Evolutionary conservation across 78 protist genomes (phyloP), one percentile per base, ranked within the genome.

Genomic region (Parvularia atlantis): DNA sequence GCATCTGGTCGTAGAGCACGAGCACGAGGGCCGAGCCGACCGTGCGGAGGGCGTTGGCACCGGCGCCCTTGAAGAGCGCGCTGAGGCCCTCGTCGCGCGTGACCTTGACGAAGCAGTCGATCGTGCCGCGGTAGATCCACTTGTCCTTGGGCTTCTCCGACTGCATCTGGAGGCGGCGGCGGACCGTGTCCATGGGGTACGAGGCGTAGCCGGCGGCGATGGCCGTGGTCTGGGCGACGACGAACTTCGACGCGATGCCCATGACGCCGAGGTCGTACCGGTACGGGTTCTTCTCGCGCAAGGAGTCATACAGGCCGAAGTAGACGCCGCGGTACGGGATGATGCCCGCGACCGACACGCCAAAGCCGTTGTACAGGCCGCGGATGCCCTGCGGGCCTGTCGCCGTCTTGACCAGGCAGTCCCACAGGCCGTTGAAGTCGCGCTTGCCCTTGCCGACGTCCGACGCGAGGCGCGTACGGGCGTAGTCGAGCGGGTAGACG

Each of bases 101-200:
- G 73, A 95, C 81, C 85, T 89, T 67, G 56, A 1, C 31, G 75
- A 70, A 71, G 77, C 93, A 81, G 80, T 93, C 94, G 65, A 84
- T 10, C 40, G 97, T 66, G 67, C 83, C 50, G 36, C 71, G 72
- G 92, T 95, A 95, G 36, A 73, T 63, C 46, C 61, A 66, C 22
- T 81, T 85, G 74, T 84, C 77, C 41, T 76, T 63, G 54, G 62
- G 67, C 22, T 81, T 85, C 77, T 84, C 77, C 0, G 92, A 76
- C 58, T 60, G 69, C 96, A 96, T 90, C 91, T 85, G 84, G 75
- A 93, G 69, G 63, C 99, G 89, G 41, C 96, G 87, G 31, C 95
- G 84, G 63, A 93, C 84, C 20, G 99, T 96, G 84, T 96, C 99
- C 75, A 96, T 57, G 61, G 99, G 99, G 86, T 96, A 96, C 0